A percentile compares a stretch with the other conserved stretches of the same genome.
Conservation (phyloP, 768 basidiomycete species). For the Lactarius trivialis region DNA sequence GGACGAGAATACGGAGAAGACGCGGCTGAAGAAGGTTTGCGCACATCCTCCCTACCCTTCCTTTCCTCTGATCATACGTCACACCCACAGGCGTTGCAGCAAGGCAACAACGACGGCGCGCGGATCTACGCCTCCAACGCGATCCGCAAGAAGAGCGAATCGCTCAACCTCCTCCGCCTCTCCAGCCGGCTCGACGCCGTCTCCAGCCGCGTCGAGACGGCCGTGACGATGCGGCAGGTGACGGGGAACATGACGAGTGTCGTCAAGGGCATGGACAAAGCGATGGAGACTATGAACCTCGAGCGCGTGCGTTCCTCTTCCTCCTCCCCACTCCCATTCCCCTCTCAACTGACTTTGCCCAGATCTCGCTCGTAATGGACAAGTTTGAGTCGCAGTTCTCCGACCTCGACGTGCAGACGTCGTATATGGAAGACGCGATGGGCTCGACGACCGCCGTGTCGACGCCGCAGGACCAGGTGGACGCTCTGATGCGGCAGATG, state of each 20-base stretch:
- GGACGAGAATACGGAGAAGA: conserved; percentile 85
- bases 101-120: conserved; percentile 95
- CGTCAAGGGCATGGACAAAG: conserved; percentile 96
- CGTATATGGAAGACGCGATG: conserved; percentile 98
- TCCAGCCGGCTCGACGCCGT: conserved; percentile 95
- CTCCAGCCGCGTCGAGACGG: conserved; percentile 93
- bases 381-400: conserved; percentile 96
- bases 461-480: conserved; percentile 96
- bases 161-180: conserved; percentile 83
- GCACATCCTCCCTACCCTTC: too few relatives aligned
- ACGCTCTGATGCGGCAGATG: conserved; percentile 82
- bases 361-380: conserved; percentile 99
- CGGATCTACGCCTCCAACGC: conserved; percentile 98
- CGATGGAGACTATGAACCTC: conserved; percentile 99
- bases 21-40: conserved; percentile 70
- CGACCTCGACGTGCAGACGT: conserved; percentile 96
- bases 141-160: conserved; percentile 95
- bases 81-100: conserved; percentile 71
- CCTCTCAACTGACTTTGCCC: not conserved
- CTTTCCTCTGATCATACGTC: too few relatives aligned
- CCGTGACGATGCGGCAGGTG: conserved; percentile 95
- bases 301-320: conserved; percentile 61
- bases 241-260: conserved; percentile 96
- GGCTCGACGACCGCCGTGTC: conserved; percentile 85
- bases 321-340: not conserved